Percentiles rank a stretch among this genome's conserved stretches.
These are phyloP conservation scores for Boechera stricta DNA, from an alignment of 345 rosid species.

Conservation along the genomic window DNA sequence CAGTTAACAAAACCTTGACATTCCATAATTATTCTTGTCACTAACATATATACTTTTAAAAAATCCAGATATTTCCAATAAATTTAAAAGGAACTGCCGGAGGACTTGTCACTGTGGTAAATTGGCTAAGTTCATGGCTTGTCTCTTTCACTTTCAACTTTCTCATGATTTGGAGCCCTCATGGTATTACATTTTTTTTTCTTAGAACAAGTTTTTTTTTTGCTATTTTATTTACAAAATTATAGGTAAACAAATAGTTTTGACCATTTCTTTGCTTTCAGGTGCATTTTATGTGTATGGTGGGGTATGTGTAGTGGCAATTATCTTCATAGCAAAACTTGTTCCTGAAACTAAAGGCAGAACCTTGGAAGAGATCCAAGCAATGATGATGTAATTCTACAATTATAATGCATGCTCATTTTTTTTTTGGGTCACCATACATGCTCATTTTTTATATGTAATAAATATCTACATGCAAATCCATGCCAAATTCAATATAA, in stretches of 20 bases:
- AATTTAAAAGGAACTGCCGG: conserved; percentile 58
- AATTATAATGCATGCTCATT: not conserved
- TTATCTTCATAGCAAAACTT: conserved; percentile 48
- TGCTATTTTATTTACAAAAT: not conserved
- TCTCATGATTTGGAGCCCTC: conserved; percentile 55
- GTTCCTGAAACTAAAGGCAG: conserved; percentile 63
- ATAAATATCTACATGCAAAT: not conserved
- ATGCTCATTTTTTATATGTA: not conserved
- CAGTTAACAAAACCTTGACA: not conserved
- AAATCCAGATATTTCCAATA: conserved; percentile 55
- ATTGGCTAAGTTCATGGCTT: conserved; percentile 52
- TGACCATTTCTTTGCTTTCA: not conserved
- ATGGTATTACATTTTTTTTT: conserved; percentile 29
- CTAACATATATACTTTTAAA: not conserved
- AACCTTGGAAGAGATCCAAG: conserved; percentile 60
- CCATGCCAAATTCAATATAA: not conserved
- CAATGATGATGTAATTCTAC: conserved; percentile 35
- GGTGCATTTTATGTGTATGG: conserved; percentile 56
- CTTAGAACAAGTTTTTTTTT: not conserved
- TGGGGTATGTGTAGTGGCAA: conserved; percentile 42
- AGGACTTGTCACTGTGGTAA: conserved; percentile 50
- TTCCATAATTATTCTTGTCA: not conserved
- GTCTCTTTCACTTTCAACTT: conserved; percentile 54
- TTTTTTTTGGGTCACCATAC: no score
- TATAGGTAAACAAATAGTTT: not conserved